These are phyloP conservation scores for Erucastrum elatum DNA, from an alignment of 345 rosid genomes.

Conservation along the genomic window DNA sequence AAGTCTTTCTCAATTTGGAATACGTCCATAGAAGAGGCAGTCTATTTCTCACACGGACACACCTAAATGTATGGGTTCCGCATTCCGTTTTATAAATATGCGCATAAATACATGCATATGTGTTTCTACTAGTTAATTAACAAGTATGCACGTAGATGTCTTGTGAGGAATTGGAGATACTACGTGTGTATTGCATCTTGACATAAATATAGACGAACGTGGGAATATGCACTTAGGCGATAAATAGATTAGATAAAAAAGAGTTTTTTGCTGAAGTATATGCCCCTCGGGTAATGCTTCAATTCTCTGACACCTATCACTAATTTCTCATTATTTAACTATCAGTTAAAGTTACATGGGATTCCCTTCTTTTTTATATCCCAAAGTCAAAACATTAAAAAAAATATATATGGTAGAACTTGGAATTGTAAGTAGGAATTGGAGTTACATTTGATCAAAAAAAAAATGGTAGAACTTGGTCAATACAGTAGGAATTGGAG, in stretches of 20 bases:
- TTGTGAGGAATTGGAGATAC: conserved; percentile 5
- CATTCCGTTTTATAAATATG: conserved; percentile 12
- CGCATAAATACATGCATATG: conserved; percentile 1
- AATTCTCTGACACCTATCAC: not conserved
- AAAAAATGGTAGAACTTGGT: too few species aligned
- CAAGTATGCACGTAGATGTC: not conserved
- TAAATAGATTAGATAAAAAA: too few species aligned
- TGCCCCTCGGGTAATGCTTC: not conserved
- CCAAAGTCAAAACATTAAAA: too few species aligned
- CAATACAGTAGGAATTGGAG: too few species aligned
- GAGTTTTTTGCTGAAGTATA: not conserved
- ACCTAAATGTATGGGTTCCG: conserved; percentile 41
- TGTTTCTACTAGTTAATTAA: not conserved
- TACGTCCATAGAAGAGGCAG: conserved; percentile 30
- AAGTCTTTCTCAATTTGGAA: conserved; percentile 33
- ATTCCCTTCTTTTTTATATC: too few species aligned
- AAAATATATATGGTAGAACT: too few species aligned
- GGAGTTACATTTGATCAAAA: too few species aligned
- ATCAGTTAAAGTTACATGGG: too few species aligned
- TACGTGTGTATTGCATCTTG: not conserved
- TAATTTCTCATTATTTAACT: not conserved
- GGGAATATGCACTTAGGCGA: too few species aligned
- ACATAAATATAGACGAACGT: not conserved
- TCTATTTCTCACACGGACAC: conserved; percentile 24
- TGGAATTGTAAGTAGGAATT: too few species aligned